Base-by-base conservation (phyloP, 129 eudicot species). In the Helichrysum umbraculigerum region DNA sequence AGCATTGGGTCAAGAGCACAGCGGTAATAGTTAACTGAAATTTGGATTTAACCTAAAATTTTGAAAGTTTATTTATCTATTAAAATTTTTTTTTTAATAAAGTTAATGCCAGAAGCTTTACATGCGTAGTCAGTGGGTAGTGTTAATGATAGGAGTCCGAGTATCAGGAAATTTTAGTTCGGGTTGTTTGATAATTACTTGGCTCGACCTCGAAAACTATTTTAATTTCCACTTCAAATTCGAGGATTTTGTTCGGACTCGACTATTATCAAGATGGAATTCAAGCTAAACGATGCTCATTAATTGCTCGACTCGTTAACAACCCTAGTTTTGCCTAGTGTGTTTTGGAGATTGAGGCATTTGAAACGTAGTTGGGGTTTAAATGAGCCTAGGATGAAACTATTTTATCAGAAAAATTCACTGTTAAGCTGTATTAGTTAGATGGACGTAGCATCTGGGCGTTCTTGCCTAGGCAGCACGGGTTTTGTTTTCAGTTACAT, bases 1-100 rank as follows among this genome's bases (percentile, higher is more conserved):
- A 9, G 73, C 66, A 56, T 34, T 32, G 37, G 76, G 76, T 52
- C 65, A 71, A 32, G 65, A 52, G 42, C 44, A 51, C 65, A 32
- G 0, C 33, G 76, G 42, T 54, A 32, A 71, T 51, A 15, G 62
- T 50, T 30, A 19, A 16, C 9, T 29, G 6, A 66, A 33, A n/a
- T 29, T 29, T 42, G 52, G 3, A 33, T 6, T 22, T 21, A 57
- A 57, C 28, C 63, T 19, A 57, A 6, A 17, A 57, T 57, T 19
- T n/a, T 5, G 2, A 56, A 35, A 5, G 39, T 29, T 32, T 63
- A n/a, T n/a, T n/a, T n/a, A n/a, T n/a, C n/a, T n/a, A n/a, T n/a
- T n/a, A n/a, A n/a, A n/a, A n/a, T n/a, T n/a, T n/a, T n/a, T n/a
- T n/a, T 10, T 25, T 64, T 16, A 16, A n/a, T 60, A 21, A 60